Evolutionary conservation across 2,329 filamentous ascomycete species (phyloP).

Genomic region (Xylaria multiplex): DNA sequence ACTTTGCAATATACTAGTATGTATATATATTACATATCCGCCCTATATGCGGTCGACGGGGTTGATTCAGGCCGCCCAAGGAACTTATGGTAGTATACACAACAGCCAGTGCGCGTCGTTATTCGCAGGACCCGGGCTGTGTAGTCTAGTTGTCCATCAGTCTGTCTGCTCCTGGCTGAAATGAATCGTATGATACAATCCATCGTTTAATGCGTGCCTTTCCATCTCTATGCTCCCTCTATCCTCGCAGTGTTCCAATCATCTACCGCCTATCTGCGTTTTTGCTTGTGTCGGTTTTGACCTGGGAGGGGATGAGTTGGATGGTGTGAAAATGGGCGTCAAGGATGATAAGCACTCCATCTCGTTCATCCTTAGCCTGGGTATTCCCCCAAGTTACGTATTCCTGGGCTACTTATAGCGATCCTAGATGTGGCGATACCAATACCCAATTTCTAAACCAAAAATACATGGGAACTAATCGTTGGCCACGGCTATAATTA

Average conservation of each 20-base stretch:
- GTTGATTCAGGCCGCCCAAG: not conserved
- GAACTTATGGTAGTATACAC: constrained; percentile 24
- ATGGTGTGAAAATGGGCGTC: not conserved
- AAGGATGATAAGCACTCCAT: not conserved
- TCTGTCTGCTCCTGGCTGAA: not conserved
- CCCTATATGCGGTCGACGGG: constrained; percentile 3
- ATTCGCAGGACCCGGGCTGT: constrained; percentile 9
- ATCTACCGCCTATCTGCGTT: not conserved
- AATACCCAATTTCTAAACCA: not conserved
- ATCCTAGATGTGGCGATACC: not conserved
- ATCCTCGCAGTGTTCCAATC: not conserved
- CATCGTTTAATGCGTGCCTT: not conserved
- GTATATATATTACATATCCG: constrained; percentile 25
- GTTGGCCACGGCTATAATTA: constrained; percentile 16
- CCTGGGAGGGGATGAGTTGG: not conserved
- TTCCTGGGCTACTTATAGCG: not conserved
- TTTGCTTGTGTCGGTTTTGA: not conserved
- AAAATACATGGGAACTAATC: not conserved
- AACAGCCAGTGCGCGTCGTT: constrained; percentile 17
- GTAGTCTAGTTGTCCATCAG: constrained; percentile 4
- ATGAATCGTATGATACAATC: not conserved
- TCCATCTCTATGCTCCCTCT: not conserved
- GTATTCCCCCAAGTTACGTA: not conserved
- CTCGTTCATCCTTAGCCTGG: not conserved
- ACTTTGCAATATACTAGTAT: constrained; percentile 9